Evolutionary conservation across 129 eudicot genomes (phyloP).

Genomic region (Kitagawia praeruptora): DNA sequence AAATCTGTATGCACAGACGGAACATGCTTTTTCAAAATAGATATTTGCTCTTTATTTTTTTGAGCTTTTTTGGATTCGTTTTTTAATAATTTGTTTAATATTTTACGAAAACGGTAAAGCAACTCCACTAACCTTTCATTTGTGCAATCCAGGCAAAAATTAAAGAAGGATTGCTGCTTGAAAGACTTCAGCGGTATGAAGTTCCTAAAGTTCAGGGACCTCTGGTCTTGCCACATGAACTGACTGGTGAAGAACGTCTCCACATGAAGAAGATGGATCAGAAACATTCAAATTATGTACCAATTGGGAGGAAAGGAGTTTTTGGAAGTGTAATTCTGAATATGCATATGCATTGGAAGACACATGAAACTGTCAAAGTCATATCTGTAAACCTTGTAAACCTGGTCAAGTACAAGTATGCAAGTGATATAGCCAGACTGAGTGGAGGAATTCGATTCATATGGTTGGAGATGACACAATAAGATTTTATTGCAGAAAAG

Average conservation of each 20-base stretch:
- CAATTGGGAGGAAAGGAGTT: constrained; percentile 89
- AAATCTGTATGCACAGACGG: no score
- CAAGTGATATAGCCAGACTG: constrained; percentile 74
- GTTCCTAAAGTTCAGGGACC: constrained; percentile 75
- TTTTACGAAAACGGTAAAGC: neutral
- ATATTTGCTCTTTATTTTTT: no score
- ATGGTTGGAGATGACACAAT: constrained; percentile 69
- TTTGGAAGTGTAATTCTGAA: constrained; percentile 88
- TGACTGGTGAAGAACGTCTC: constrained; percentile 82
- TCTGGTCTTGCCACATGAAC: constrained; percentile 46
- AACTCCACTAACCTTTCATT: neutral
- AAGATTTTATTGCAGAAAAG: constrained; percentile 69
- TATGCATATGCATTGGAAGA: constrained; percentile 98
- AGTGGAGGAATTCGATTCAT: constrained; percentile 88
- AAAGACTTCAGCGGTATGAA: constrained; percentile 71
- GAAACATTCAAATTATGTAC: constrained; percentile 73
- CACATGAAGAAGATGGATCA: constrained; percentile 83
- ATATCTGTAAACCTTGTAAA: constrained; percentile 87
- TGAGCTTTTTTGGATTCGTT: no score
- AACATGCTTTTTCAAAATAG: no score
- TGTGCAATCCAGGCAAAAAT: constrained; percentile 56
- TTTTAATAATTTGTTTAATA: no score
- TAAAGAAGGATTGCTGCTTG: constrained; percentile 65
- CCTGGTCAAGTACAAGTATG: constrained; percentile 82
- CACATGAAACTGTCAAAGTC: constrained; percentile 82